Percentiles rank a stretch among this genome's conserved stretches.
phyloP scores from a whole-genome alignment of 129 eudicot genomes.

The Logfia minima region DNA sequence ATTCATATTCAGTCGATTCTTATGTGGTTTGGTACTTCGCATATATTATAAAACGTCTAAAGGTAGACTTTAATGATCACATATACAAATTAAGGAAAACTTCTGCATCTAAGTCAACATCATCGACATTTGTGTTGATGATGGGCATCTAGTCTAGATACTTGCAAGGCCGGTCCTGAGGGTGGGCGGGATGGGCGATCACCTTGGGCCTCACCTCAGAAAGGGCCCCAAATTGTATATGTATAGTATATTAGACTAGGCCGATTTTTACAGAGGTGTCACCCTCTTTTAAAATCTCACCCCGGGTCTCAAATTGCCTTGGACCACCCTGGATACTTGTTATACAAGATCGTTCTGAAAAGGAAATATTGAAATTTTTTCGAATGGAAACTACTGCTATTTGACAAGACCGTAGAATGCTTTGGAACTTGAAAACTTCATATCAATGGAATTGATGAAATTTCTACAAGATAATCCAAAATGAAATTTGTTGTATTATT shows the following conservation, averaged over 20 bases:
- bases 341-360: not conserved
- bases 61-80: not conserved
- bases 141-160: not conserved
- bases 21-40: no score
- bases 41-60: not conserved
- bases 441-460: not conserved
- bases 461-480: not conserved
- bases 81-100: not conserved
- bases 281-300: no score
- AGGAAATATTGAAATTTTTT: not conserved
- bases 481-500: not conserved
- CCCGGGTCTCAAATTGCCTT: no score
- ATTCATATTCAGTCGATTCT: not conserved
- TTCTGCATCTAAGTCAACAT: not conserved
- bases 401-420: not conserved
- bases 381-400: constrained; percentile 9
- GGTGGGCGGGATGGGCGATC: no score
- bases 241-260: no score
- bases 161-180: no score
- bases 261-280: no score
- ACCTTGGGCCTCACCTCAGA: no score
- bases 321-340: not conserved
- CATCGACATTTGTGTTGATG: not conserved
- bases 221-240: no score
- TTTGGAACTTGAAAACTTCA: not conserved